A percentile compares a stretch with the other conserved stretches of the same genome.
phyloP scores from a whole-genome alignment of 2,329 filamentous ascomycete species.

The Calonectria pteridis region DNA sequence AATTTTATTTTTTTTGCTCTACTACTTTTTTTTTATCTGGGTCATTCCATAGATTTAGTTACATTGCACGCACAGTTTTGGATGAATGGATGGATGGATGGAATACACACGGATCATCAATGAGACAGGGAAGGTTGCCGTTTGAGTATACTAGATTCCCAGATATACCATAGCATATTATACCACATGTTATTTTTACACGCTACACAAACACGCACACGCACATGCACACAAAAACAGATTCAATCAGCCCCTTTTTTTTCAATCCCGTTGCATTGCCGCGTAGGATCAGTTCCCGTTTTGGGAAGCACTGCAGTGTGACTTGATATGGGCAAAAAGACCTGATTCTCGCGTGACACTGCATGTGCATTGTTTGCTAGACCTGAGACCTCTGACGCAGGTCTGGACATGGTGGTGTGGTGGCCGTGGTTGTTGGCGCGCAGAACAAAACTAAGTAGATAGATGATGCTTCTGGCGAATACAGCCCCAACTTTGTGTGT shows the following conservation, averaged over 20 bases:
- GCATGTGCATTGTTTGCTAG: slow-evolving; percentile 9
- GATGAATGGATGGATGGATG: not conserved
- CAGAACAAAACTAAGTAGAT: not conserved
- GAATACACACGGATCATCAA: not conserved
- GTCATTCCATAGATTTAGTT: slow-evolving; percentile 9
- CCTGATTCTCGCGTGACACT: slow-evolving; percentile 7
- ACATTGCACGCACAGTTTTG: not conserved
- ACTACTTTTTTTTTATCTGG: not conserved
- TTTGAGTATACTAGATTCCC: slow-evolving; percentile 4
- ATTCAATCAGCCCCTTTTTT: not conserved
- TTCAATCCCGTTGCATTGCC: not conserved
- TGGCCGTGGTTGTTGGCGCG: not conserved
- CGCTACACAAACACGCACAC: not conserved
- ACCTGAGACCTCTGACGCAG: slow-evolving; percentile 6
- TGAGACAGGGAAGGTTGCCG: slow-evolving; percentile 3
- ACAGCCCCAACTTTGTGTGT: not conserved
- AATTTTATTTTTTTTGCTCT: not conserved
- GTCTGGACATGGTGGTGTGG: not conserved
- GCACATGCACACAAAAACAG: not conserved
- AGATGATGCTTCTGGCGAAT: not conserved
- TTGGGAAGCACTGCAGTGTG: not conserved
- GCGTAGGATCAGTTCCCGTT: not conserved
- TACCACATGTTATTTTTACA: slow-evolving; percentile 2
- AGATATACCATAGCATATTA: slow-evolving; percentile 9
- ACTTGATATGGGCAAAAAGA: not conserved